Evolutionary conservation across 2,329 filamentous ascomycete species (phyloP), one percentile per base, ranked within the genome.

Genomic region (Talaromyces funiculosus): DNA sequence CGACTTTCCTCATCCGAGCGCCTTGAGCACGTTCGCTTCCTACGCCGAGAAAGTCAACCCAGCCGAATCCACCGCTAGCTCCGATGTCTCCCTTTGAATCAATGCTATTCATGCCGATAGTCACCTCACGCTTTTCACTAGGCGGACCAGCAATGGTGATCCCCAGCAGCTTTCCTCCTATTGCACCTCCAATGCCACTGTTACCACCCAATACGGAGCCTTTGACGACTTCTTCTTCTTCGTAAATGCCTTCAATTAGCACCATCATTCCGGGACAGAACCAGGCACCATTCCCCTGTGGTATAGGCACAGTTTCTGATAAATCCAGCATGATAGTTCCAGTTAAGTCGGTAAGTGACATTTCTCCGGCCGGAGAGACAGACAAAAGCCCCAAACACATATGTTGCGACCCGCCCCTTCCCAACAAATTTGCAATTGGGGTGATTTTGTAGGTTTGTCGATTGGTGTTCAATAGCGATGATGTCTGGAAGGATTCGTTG

Each of bases 191-290:
- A 26, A 97, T 86, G 43, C 93, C 93, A 53, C 86, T 88, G 64
- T 86, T 89, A 4, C 89, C 88, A 55, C 90, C 89, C 4, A 95
- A 80, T 0, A 85, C 86, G 20, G 86, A 87, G 16, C 87, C 86
- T 1, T 81, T 68, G 38, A 74, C 77, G 20, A 85, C 86, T 64
- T 92, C 90, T 67, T 96, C 92, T 72, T 97, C 94, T 72, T 96
- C 92, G 70, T 99, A 99, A n/a, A 93, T 86, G 6, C 94, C 94
- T 68, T 99, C 94, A 0, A 97, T 86, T 0, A 99, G 82, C 3
- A 97, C 90, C 53, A 99, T 90, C 92, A 97, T 97, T 3, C 95
- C 95, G 0, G 94, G 92, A 4, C 88, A 86, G 70, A 97, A 97
- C 89, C 92, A 99, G 3, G 90, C 88, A 24, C 90, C 91, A 69